These are phyloP conservation scores for Tuctoria greenei DNA, from an alignment of 176 grass and related monocot species.

Conservation along the genomic window DNA sequence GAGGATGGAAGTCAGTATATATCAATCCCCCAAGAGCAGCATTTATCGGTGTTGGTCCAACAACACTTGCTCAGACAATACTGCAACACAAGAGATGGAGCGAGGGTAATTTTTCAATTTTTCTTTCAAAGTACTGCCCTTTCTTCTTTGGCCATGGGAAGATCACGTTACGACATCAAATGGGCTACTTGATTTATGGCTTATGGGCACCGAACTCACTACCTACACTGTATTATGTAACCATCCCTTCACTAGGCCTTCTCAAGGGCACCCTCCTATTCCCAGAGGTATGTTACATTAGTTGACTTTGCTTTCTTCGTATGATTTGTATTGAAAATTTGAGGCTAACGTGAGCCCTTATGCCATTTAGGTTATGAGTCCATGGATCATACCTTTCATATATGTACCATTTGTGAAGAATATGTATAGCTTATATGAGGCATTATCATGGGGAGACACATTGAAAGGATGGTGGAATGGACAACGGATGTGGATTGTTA, in stretches of 20 bases:
- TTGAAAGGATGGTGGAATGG: constrained; percentile 70
- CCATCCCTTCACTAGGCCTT: constrained; percentile 63
- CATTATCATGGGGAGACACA: constrained; percentile 47
- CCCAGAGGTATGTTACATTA: constrained; percentile 51
- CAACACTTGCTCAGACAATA: constrained; percentile 59
- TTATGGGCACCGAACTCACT: constrained; percentile 67
- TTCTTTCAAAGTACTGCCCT: constrained; percentile 66
- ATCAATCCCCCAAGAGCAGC: constrained; percentile 46
- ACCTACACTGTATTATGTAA: constrained; percentile 59
- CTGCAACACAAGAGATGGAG: constrained; percentile 94
- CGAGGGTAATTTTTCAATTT: constrained; percentile 54
- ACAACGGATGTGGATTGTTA: constrained; percentile 70
- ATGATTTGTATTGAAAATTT: constrained; percentile 13
- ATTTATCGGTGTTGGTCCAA: constrained; percentile 62
- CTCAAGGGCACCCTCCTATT: constrained; percentile 65
- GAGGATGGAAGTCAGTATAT: constrained; percentile 73
- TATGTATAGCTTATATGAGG: constrained; percentile 52
- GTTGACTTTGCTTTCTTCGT: not conserved
- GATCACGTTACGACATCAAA: constrained; percentile 54
- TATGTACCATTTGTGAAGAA: constrained; percentile 43
- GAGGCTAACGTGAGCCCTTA: constrained; percentile 15
- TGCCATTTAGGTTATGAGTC: constrained; percentile 47
- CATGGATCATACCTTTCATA: constrained; percentile 60
- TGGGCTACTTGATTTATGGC: constrained; percentile 54
- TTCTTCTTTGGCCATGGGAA: constrained; percentile 61